Base-by-base conservation (phyloP, 176 grass and related monocot genomes). In the Triticum aestivum region DNA sequence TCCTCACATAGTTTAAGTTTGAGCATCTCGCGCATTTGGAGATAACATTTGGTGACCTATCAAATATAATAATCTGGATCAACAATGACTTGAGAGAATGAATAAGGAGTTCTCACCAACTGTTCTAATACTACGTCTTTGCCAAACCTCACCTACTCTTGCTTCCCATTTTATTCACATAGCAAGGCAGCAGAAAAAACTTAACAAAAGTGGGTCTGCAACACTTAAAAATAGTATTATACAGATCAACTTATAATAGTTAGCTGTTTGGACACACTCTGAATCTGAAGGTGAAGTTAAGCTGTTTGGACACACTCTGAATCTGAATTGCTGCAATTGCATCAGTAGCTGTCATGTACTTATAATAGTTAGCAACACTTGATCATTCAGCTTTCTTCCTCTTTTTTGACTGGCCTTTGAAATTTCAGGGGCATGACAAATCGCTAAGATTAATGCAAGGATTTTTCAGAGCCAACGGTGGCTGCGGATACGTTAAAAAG, bases 361-460 rank as follows among this genome's bases (percentile, higher is more conserved):
- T 45, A 13, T 3, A 84, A 11, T 41, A 12, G 69, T 11, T 63
- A 20, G 26, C 17, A 32, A 45, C 38, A 21, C 17, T 4, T 73
- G 2, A 2, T 35, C 38, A 35, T 61, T 35, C 54, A 59, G 54
- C 8, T 80, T 80, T 65, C 9, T 80, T 65, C 9, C 38, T 66
- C 32, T 34, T 2, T 77, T 44, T 67, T 49, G 20, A 79, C 45
- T 26, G 6, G 6, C 2, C 2, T 51, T 85, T 58, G 5, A 11
- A 64, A 70, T 85, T 37, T 69, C 79, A 98, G 96, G 90, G 96
- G 30, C 81, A 98, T 90, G 92, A 93, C 18, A 94, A 90, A 80
- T 83, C 90, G 47, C 90, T 98, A 37, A 87, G 82, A 51, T 85
- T 98, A 27, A 98, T 98, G 96, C 93, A 98, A 94, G 96, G 96